Percentiles rank a stretch among this genome's conserved stretches.
These are phyloP conservation scores for Allantophomopsis lycopodina DNA, from an alignment of 2,329 filamentous ascomycete species.

Conservation along the genomic window DNA sequence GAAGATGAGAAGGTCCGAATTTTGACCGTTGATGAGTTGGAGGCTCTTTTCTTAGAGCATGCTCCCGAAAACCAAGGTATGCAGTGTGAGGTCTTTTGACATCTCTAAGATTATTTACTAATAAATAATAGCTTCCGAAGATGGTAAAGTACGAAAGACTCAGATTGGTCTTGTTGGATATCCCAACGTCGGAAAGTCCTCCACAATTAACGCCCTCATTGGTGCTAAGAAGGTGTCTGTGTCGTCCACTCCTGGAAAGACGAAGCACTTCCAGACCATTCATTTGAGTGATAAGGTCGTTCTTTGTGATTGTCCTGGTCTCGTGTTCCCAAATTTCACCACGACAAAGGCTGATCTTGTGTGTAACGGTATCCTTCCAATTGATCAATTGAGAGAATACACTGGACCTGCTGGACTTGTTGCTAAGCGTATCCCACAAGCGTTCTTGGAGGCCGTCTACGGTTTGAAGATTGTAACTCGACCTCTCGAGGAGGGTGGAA, in stretches of 20 bases:
- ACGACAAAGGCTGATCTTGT: constrained; percentile 94
- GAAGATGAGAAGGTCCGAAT: constrained; percentile 51
- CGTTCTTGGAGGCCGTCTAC: constrained; percentile 85
- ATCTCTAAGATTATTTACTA: constrained; percentile 8
- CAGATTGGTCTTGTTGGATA: constrained; percentile 93
- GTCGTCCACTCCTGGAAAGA: constrained; percentile 93
- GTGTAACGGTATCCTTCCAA: constrained; percentile 86
- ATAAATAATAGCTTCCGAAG: constrained; percentile 23
- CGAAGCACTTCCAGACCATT: constrained; percentile 98
- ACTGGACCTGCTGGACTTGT: constrained; percentile 77
- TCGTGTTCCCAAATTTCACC: constrained; percentile 97
- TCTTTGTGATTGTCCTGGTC: constrained; percentile 93
- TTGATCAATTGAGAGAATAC: constrained; percentile 90
- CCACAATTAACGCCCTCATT: constrained; percentile 97
- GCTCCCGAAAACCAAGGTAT: constrained; percentile 45
- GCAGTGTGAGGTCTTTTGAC: constrained; percentile 8
- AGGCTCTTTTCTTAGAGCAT: constrained; percentile 73
- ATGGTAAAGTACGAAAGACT: constrained; percentile 47
- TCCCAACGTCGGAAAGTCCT: constrained; percentile 98
- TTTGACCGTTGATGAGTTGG: constrained; percentile 82
- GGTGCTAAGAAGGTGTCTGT: constrained; percentile 98
- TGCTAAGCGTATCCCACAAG: constrained; percentile 70
- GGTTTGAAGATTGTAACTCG: constrained; percentile 78
- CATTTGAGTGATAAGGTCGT: constrained; percentile 82
- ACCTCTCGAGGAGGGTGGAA: constrained; percentile 83